phyloP scores from a whole-genome alignment of 345 rosid species.

The Gossypioides kirkii region DNA sequence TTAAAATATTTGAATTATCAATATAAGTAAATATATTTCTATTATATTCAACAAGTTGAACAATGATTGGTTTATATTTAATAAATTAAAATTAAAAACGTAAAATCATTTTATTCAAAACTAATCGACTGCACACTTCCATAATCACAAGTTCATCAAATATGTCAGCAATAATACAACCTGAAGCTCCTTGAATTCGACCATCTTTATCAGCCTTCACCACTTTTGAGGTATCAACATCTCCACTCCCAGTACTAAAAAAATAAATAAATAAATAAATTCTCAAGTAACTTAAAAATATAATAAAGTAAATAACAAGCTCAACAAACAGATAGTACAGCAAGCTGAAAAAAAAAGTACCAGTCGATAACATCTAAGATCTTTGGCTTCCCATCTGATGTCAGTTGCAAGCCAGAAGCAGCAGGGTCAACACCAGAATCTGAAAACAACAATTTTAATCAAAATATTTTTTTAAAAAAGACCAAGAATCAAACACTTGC shows the following conservation, averaged over 20 bases:
- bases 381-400: slow-evolving; percentile 95
- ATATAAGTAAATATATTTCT: neutral
- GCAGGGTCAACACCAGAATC: slow-evolving; percentile 97
- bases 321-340: neutral
- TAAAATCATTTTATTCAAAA: neutral
- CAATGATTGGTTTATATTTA: neutral
- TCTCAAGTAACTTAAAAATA: neutral
- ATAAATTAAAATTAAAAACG: neutral
- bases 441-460: slow-evolving; percentile 16
- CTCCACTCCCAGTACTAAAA: slow-evolving; percentile 93
- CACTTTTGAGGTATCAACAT: slow-evolving; percentile 84
- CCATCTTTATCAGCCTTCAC: slow-evolving; percentile 76
- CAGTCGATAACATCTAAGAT: slow-evolving; percentile 89
- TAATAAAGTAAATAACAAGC: neutral
- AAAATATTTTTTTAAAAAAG: neutral
- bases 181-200: slow-evolving; percentile 77
- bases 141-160: neutral
- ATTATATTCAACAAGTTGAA: neutral
- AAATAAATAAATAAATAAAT: slow-evolving; percentile 2
- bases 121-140: neutral
- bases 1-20: neutral
- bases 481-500: neutral
- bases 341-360: slow-evolving; percentile 27
- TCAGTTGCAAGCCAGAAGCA: slow-evolving; percentile 81
- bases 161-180: slow-evolving; percentile 30